Evolutionary conservation across 2,329 filamentous ascomycete genomes (phyloP).

Genomic region (Microsporum ferrugineum): DNA sequence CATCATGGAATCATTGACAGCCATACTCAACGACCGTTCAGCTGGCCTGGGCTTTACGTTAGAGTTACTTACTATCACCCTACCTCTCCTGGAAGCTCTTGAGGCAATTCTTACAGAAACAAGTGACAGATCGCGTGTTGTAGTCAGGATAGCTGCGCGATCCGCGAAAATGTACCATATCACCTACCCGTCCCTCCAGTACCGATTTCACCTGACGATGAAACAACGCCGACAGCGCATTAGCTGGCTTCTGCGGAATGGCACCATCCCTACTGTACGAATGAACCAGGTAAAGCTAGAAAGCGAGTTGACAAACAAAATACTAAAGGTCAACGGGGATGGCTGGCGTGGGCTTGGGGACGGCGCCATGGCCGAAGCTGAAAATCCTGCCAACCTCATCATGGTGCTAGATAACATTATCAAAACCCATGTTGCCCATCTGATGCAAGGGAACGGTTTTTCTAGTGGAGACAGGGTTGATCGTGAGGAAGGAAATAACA

Average conservation of each 20-base stretch:
- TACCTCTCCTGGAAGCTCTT: slow-evolving; percentile 29
- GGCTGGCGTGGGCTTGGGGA: slow-evolving; percentile 32
- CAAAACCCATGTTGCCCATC: slow-evolving; percentile 7
- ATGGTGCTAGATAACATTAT: slow-evolving; percentile 12
- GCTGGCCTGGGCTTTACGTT: slow-evolving; percentile 23
- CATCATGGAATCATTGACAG: slow-evolving; percentile 29
- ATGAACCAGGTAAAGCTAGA: slow-evolving; percentile 16
- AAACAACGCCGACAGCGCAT: slow-evolving; percentile 20
- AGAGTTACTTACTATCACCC: slow-evolving; percentile 25
- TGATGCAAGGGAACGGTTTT: background rate
- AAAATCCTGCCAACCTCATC: slow-evolving; percentile 26
- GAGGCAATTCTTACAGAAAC: slow-evolving; percentile 25
- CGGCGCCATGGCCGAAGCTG: slow-evolving; percentile 26
- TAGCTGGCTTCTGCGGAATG: slow-evolving; percentile 29
- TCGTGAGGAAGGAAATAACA: background rate
- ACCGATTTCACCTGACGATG: slow-evolving; percentile 24
- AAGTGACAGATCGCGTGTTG: slow-evolving; percentile 13
- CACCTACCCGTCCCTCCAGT: slow-evolving; percentile 25
- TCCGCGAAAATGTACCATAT: slow-evolving; percentile 27
- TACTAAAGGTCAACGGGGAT: slow-evolving; percentile 28
- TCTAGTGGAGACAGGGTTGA: background rate
- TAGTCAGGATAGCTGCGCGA: slow-evolving; percentile 26
- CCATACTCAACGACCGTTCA: slow-evolving; percentile 25
- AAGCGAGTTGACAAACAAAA: slow-evolving; percentile 20
- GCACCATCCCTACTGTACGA: slow-evolving; percentile 12